phyloP scores from a whole-genome alignment of 1,139 yeast genomes.

The Diutina rugosa region DNA sequence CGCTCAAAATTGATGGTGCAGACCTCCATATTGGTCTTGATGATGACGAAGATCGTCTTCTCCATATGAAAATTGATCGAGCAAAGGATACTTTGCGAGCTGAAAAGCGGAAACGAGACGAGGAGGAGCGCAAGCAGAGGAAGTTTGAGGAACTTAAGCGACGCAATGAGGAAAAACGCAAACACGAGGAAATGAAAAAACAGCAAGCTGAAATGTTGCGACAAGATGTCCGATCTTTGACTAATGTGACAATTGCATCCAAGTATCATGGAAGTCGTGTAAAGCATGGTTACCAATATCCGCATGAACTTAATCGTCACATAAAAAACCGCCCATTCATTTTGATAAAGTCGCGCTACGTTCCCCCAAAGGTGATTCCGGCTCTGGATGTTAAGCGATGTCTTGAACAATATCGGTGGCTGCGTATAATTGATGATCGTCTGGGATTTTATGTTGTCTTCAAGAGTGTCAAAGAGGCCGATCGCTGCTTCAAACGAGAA shows the following conservation, averaged over 20 bases:
- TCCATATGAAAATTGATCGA: constrained; percentile 16
- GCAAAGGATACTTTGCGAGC: constrained; percentile 20
- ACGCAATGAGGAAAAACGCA: background rate
- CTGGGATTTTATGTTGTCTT: constrained; percentile 66
- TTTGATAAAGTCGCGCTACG: constrained; percentile 38
- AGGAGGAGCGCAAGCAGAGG: constrained; percentile 6
- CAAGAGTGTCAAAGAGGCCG: constrained; percentile 49
- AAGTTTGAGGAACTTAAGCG: constrained; percentile 2
- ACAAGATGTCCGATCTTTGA: constrained; percentile 7
- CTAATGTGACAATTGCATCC: constrained; percentile 21
- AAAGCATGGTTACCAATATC: constrained; percentile 23
- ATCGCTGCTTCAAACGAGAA: constrained; percentile 50
- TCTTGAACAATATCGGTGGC: constrained; percentile 49
- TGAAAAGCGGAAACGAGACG: constrained; percentile 11
- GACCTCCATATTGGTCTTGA: constrained; percentile 24
- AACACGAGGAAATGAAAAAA: constrained; percentile 1
- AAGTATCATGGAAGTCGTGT: background rate
- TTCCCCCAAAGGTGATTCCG: constrained; percentile 37
- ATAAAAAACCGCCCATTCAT: constrained; percentile 46
- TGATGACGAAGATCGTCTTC: constrained; percentile 19
- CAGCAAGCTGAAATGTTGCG: constrained; percentile 3
- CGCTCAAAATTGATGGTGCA: constrained; percentile 28
- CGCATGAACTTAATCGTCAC: constrained; percentile 31
- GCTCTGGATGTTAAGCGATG: constrained; percentile 41
- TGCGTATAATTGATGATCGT: constrained; percentile 46